Base-by-base conservation (phyloP, 2,329 filamentous ascomycete species). In the Orbilia quercus region DNA sequence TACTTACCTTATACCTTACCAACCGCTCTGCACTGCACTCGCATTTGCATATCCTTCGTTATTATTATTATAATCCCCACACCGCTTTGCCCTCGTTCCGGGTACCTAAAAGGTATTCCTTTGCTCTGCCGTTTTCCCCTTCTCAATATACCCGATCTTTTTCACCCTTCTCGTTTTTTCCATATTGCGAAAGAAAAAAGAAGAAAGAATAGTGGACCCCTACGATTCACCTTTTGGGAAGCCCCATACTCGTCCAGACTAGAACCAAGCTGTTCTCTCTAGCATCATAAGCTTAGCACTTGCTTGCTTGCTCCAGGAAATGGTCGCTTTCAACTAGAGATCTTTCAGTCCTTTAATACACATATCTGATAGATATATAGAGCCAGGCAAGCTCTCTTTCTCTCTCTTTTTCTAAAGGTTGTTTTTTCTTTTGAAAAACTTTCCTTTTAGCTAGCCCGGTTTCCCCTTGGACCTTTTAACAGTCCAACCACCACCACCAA, bases 171-270 rank as follows among this genome's bases (percentile, higher is more conserved):
- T 48, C 38, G 20, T 25, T 38, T 53, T 42, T 57, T 34, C 50
- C 62, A 20, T 40, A 23, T 57, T 40, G 38, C 42, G n/a, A 12
- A 40, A n/a, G n/a, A n/a, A n/a, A n/a, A n/a, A n/a, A n/a, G n/a
- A n/a, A n/a, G n/a, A n/a, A 16, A 23, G 23, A 31, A 31, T 31
- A 42, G 54, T 73, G 66, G 66, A 60, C 54, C 60, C 69, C 36
- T 59, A 34, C 59, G 50, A 48, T 48, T 51, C 69, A 60, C 69
- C 34, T 34, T 65, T 73, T 73, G 60, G 69, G 69, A 59, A 73
- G 54, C 69, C 69, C 60, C 69, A 73, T 55, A 73, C 60, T 36
- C 18, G 28, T 7, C 44, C 58, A 57, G 55, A 50, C 65, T n/a
- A 44, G 64, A 42, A 60, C 48, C 40, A 63, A 38, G 34, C 65